A percentile compares a stretch with the other conserved stretches of the same genome.
phyloP scores from a whole-genome alignment of 202 grass and related monocot species.

The Saccharum hybrid region DNA sequence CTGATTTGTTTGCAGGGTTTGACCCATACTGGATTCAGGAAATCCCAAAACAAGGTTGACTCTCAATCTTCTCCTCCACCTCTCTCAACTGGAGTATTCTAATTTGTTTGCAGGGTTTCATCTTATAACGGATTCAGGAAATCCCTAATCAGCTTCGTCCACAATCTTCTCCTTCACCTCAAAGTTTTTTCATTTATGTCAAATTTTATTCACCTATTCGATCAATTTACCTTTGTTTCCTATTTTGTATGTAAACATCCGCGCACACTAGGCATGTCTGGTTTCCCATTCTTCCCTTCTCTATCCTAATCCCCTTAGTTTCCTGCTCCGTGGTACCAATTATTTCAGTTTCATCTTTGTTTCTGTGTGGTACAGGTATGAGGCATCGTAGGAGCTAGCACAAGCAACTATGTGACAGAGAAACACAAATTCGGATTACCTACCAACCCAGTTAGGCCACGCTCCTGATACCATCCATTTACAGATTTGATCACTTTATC shows the following conservation, averaged over 20 bases:
- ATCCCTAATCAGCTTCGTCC: neutral
- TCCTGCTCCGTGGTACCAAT: neutral
- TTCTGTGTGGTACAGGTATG: neutral
- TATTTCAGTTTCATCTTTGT: neutral
- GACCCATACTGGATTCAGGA: neutral
- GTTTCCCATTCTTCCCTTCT: neutral
- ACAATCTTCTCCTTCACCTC: neutral
- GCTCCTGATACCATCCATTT: conserved; percentile 85
- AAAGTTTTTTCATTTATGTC: neutral
- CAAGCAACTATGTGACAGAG: conserved; percentile 7
- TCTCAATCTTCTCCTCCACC: neutral
- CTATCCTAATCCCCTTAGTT: neutral
- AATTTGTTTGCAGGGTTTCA: neutral
- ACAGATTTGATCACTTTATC: conserved; percentile 90
- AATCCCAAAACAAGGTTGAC: neutral
- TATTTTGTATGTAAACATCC: neutral
- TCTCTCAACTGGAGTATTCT: neutral
- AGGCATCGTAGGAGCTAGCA: neutral
- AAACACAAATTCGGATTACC: conserved; percentile 29
- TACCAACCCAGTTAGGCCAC: conserved; percentile 90
- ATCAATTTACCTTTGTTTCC: neutral
- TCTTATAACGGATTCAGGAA: neutral
- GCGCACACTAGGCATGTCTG: neutral
- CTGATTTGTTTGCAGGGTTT: neutral
- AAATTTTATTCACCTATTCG: neutral